These are phyloP conservation scores for Pseudogymnoascus sp. DNA, from an alignment of 2,329 filamentous ascomycete species.

Conservation along the genomic window DNA sequence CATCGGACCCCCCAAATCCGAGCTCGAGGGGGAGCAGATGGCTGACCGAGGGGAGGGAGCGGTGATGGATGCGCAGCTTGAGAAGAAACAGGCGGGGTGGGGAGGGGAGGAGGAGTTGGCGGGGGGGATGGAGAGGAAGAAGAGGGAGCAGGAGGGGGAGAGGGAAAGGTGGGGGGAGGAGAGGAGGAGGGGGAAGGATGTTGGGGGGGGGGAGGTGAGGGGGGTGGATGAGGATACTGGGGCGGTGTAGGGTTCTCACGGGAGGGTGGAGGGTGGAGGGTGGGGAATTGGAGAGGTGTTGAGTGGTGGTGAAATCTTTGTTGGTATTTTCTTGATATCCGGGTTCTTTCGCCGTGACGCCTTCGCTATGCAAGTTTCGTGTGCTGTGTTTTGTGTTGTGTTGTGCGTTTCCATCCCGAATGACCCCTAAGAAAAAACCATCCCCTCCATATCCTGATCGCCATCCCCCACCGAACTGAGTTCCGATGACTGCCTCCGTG, in stretches of 20 bases:
- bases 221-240: slow-evolving; percentile 23
- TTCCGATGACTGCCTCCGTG: slow-evolving; percentile 24
- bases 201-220: slow-evolving; percentile 24
- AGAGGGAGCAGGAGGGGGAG: slow-evolving; percentile 25
- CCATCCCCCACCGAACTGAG: slow-evolving; percentile 27
- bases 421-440: slow-evolving; percentile 21
- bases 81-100: slow-evolving; percentile 27
- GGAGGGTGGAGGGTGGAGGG: neutral
- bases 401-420: neutral
- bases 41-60: slow-evolving; percentile 23
- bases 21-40: slow-evolving; percentile 27
- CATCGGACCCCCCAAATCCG: slow-evolving; percentile 24
- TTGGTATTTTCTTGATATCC: slow-evolving; percentile 1
- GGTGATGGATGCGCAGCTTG: slow-evolving; percentile 25
- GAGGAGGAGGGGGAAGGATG: slow-evolving; percentile 19
- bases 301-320: neutral
- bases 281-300: neutral
- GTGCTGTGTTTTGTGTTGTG: neutral
- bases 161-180: slow-evolving; percentile 23
- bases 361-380: slow-evolving; percentile 24
- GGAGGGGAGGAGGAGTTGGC: slow-evolving; percentile 26
- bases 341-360: slow-evolving; percentile 18
- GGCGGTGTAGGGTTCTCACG: slow-evolving; percentile 17
- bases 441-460: slow-evolving; percentile 24
- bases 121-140: slow-evolving; percentile 25